phyloP scores from a whole-genome alignment of 495 filamentous ascomycete species.

The Bacidia rubella region DNA sequence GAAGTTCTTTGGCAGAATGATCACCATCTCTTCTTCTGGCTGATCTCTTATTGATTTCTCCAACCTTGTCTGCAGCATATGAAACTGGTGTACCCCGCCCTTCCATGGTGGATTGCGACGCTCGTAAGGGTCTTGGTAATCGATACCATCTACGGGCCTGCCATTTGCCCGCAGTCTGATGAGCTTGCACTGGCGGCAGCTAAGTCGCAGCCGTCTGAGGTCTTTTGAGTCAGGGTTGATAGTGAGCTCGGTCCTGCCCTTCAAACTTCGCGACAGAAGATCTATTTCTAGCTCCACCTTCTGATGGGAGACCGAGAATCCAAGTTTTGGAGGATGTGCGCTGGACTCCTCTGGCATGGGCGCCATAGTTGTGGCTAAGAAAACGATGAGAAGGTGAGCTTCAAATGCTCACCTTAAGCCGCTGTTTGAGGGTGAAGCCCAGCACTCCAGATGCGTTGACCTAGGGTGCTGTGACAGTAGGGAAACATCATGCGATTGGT shows the following conservation, averaged over 20 bases:
- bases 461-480: background rate
- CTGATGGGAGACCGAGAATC: slow-evolving; percentile 61
- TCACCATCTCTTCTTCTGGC: slow-evolving; percentile 44
- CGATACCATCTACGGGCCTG: slow-evolving; percentile 35
- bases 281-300: slow-evolving; percentile 80
- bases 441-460: background rate
- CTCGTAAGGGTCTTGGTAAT: slow-evolving; percentile 63
- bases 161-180: slow-evolving; percentile 59
- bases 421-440: background rate
- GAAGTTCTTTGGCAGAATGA: slow-evolving; percentile 51
- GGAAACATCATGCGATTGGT: background rate
- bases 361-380: slow-evolving; percentile 3
- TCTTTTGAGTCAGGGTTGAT: slow-evolving; percentile 56
- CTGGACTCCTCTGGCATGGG: slow-evolving; percentile 6
- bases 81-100: slow-evolving; percentile 62
- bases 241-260: slow-evolving; percentile 67
- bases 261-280: slow-evolving; percentile 58
- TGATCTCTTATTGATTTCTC: slow-evolving; percentile 45
- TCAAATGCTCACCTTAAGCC: too few species aligned
- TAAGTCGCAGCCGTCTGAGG: slow-evolving; percentile 56
- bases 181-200: slow-evolving; percentile 75
- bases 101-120: slow-evolving; percentile 46
- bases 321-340: slow-evolving; percentile 23
- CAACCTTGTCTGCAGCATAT: slow-evolving; percentile 54
- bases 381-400: background rate